A percentile compares a stretch with the other conserved stretches of the same genome.
Evolutionary conservation across 2,329 filamentous ascomycete genomes (phyloP).

Genomic region (Ophiosphaerella narmari): DNA sequence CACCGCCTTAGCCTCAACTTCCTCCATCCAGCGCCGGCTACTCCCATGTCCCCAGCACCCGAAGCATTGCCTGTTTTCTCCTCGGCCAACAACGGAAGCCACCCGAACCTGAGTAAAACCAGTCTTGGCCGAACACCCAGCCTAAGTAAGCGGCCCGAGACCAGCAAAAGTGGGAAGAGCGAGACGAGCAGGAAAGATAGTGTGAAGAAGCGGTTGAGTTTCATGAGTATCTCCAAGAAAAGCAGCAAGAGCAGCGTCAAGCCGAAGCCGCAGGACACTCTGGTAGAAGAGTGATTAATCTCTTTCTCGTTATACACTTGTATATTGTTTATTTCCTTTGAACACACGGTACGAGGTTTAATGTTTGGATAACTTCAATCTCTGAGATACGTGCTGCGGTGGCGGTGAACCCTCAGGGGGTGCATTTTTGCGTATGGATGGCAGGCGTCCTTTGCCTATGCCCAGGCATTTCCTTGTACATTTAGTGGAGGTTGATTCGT

Average conservation of each 20-base stretch:
- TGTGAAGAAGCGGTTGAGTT: constrained; percentile 77
- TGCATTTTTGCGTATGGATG: neutral
- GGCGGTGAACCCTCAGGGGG: no score
- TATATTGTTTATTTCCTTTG: neutral
- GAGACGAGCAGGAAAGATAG: constrained; percentile 55
- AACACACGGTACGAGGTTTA: neutral
- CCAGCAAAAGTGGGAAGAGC: constrained; percentile 47
- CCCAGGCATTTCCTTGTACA: neutral
- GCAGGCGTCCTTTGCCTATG: neutral
- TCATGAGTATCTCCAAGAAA: constrained; percentile 76
- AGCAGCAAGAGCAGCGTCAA: constrained; percentile 59
- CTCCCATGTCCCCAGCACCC: constrained; percentile 31
- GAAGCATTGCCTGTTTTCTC: constrained; percentile 36
- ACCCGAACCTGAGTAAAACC: constrained; percentile 10
- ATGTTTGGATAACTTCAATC: constrained; percentile 4
- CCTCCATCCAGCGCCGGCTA: constrained; percentile 23
- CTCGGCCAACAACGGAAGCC: constrained; percentile 2
- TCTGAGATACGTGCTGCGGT: neutral
- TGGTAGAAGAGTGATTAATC: constrained; percentile 38
- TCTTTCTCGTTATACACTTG: constrained; percentile 1
- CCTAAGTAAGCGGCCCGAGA: constrained; percentile 31
- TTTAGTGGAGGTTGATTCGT: neutral
- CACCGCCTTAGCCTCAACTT: constrained; percentile 39
- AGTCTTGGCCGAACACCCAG: constrained; percentile 16
- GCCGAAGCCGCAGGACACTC: constrained; percentile 30